Percentiles rank a stretch among this genome's conserved stretches.
phyloP scores from a whole-genome alignment of 495 filamentous ascomycete species.

The Xylaria sp. region DNA sequence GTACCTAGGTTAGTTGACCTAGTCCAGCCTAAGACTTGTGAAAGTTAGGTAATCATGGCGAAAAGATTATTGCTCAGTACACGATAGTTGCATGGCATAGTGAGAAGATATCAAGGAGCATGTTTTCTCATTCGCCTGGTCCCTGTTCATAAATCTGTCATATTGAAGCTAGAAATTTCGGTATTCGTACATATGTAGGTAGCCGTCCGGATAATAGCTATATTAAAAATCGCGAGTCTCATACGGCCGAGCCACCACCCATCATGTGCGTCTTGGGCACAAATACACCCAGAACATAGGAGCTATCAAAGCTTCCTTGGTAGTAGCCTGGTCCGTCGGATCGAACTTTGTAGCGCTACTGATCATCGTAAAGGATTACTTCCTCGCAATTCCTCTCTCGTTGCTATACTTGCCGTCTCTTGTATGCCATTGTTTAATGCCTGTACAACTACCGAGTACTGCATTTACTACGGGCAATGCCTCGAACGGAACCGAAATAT shows the following conservation, averaged over 20 bases:
- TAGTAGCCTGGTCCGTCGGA: neutral
- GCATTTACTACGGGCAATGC: neutral
- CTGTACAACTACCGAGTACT: neutral
- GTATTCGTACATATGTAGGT: slow-evolving; percentile 1
- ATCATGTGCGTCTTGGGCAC: neutral
- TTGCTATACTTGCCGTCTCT: neutral
- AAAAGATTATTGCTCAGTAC: neutral
- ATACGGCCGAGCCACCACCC: neutral
- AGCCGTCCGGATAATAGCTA: neutral
- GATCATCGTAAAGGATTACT: neutral
- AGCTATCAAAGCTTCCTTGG: neutral
- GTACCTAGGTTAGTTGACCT: too few species aligned
- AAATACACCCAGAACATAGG: neutral
- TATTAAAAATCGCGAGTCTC: neutral
- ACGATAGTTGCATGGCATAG: neutral
- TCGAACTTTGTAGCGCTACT: neutral
- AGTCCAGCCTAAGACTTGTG: neutral
- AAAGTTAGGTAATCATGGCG: neutral
- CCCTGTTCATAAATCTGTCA: neutral
- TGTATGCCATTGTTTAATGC: neutral
- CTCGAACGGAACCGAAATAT: neutral
- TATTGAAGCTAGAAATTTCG: neutral
- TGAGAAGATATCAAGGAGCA: neutral
- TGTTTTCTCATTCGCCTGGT: neutral
- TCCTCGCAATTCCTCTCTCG: neutral